Conservation (phyloP, 306 rosid species). For the Sindora glabra region DNA sequence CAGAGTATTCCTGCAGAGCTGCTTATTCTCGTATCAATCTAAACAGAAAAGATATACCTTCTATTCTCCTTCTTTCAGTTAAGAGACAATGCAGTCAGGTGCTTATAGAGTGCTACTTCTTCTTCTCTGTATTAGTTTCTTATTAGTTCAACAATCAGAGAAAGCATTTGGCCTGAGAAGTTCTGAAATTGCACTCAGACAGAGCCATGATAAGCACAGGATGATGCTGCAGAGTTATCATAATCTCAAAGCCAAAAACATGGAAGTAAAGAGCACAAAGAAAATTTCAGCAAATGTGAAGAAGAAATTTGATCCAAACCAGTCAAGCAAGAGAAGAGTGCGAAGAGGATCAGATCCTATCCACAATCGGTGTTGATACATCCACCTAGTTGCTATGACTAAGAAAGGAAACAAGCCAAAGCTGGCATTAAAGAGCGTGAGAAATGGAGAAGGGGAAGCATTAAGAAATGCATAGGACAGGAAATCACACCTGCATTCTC, state of each 20-base stretch:
- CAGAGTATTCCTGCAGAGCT: slow-evolving; percentile 12
- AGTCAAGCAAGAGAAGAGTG: slow-evolving; percentile 74
- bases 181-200: slow-evolving; percentile 38
- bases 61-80: slow-evolving; percentile 34
- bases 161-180: slow-evolving; percentile 41
- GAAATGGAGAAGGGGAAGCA: slow-evolving; percentile 10
- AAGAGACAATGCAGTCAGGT: slow-evolving; percentile 49
- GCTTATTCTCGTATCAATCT: slow-evolving; percentile 33
- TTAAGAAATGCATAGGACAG: slow-evolving; percentile 35
- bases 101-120: slow-evolving; percentile 35
- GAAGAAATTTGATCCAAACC: slow-evolving; percentile 53
- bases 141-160: slow-evolving; percentile 40
- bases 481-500: slow-evolving; percentile 26
- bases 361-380: slow-evolving; percentile 60
- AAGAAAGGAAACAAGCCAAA: slow-evolving; percentile 25
- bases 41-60: slow-evolving; percentile 22
- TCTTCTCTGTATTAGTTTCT: slow-evolving; percentile 50
- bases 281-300: slow-evolving; percentile 30
- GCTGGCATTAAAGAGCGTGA: slow-evolving; percentile 23
- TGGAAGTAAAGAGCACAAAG: slow-evolving; percentile 31
- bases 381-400: slow-evolving; percentile 8
- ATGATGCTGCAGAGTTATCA: slow-evolving; percentile 32
- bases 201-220: slow-evolving; percentile 26
- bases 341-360: slow-evolving; percentile 91
- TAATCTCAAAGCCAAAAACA: slow-evolving; percentile 18